These are phyloP conservation scores for Teunomyces gatunensis DNA, from an alignment of 805 yeast genomes.

Conservation along the genomic window DNA sequence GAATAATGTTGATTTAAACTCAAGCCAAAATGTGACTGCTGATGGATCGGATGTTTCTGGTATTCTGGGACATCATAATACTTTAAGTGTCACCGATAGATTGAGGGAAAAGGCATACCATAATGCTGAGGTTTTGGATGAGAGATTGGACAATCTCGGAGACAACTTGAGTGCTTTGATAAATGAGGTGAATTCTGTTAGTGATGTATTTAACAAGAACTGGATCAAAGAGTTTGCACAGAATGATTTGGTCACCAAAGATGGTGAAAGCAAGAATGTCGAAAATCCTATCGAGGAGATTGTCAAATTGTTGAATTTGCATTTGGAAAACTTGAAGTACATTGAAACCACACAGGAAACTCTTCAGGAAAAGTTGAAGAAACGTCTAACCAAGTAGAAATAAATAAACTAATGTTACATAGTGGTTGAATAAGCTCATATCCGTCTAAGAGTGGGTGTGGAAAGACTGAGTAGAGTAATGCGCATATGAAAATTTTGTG, in stretches of 20 bases:
- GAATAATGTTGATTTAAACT: slow-evolving; percentile 38
- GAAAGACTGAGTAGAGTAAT: neutral
- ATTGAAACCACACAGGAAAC: slow-evolving; percentile 71
- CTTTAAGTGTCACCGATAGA: slow-evolving; percentile 64
- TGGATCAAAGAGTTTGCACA: slow-evolving; percentile 37
- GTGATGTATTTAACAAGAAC: slow-evolving; percentile 70
- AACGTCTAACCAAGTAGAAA: slow-evolving; percentile 13
- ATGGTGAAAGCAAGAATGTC: slow-evolving; percentile 12
- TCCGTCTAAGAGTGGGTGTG: neutral
- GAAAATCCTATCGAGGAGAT: slow-evolving; percentile 61
- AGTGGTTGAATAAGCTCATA: neutral
- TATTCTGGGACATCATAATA: slow-evolving; percentile 23
- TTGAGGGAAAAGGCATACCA: slow-evolving; percentile 87
- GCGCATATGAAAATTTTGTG: slow-evolving; percentile 3
- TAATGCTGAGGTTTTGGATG: slow-evolving; percentile 82
- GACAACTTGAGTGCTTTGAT: slow-evolving; percentile 72
- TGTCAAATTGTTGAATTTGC: slow-evolving; percentile 79
- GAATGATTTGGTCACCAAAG: slow-evolving; percentile 21
- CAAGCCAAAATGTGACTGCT: slow-evolving; percentile 14
- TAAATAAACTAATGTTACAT: neutral
- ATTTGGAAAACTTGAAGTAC: slow-evolving; percentile 85
- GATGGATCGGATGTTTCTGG: slow-evolving; percentile 16
- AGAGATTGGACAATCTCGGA: slow-evolving; percentile 74
- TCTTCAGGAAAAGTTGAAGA: slow-evolving; percentile 64
- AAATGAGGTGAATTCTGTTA: slow-evolving; percentile 77